Evolutionary conservation across 805 yeast genomes (phyloP), one percentile per base, ranked within the genome.

Genomic region (Candida khao-thaluensis): DNA sequence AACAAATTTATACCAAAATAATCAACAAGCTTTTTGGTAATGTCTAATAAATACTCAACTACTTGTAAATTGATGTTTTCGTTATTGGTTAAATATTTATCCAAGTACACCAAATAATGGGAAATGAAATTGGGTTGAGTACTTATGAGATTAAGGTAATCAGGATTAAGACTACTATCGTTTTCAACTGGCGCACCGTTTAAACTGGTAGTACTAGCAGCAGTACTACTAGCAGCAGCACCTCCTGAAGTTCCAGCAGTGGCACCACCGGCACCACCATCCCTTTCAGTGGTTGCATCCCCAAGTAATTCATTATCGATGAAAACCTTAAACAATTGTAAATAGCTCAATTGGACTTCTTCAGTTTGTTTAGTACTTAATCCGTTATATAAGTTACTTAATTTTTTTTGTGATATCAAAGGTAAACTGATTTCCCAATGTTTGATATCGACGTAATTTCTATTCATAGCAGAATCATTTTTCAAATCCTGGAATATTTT

Each of bases 1-100:
- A 72, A 49, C 17, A 74, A 67, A 47, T 76, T 76, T 35, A 74
- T 54, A 1, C 81, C 82, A 38, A 66, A 66, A 18, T 59, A 59
- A 8, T 50, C 40, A 15, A 59, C 40, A 21, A 69, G 41, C 29
- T 45, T 49, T 22, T 53, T 51, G 12, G 65, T 41, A 16, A 58
- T 47, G 3, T 47, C 52, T 3, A 56, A 45, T 18, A 49, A 35
- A 51, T 44, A 8, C 44, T 50, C 4, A 14, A 57, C 50, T 21
- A 63, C 45, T 31, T 56, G 59, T 3, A 54, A 44, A 36, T 58
- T 51, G 7, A 54, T 48, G 14, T 34, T 35, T 3, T 52, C 51
- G 14, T 59, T 57, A 7, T 49, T 49, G 12, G 53, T 47, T 30
- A 62, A 57, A 33, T 62, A 59, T 27, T 59, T 59, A 36, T 64